A percentile compares a stretch with the other conserved stretches of the same genome.
phyloP scores from a whole-genome alignment of 176 grass and related monocot species.

The Olyra latifolia region DNA sequence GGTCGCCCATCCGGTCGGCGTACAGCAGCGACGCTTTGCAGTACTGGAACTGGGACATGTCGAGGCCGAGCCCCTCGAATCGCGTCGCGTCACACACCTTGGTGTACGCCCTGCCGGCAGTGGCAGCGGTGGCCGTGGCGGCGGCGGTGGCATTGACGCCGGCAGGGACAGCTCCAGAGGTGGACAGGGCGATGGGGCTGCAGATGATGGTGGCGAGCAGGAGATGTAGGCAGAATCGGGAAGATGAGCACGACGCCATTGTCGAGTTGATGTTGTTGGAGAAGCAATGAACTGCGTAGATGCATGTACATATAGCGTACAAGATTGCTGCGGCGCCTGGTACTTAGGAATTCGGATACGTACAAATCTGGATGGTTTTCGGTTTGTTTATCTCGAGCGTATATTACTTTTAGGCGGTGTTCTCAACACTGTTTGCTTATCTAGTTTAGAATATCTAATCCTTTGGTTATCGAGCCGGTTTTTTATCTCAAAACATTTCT shows the following conservation, averaged over 20 bases:
- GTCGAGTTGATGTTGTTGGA: neutral
- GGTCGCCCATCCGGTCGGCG: slow-evolving; percentile 32
- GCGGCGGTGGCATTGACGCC: neutral
- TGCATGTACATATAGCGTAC: too few relatives aligned
- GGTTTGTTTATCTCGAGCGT: too few relatives aligned
- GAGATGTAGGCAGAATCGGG: neutral
- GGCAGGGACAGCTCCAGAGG: neutral
- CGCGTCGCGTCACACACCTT: slow-evolving; percentile 22
- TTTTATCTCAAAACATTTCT: too few relatives aligned
- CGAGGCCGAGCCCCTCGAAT: slow-evolving; percentile 3
- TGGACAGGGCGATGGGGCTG: too few relatives aligned
- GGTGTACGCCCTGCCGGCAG: neutral
- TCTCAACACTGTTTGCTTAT: too few relatives aligned
- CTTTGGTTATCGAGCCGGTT: too few relatives aligned
- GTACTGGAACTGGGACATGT: slow-evolving; percentile 27
- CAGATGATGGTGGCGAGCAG: neutral
- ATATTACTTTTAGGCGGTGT: too few relatives aligned
- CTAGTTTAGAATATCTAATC: too few relatives aligned
- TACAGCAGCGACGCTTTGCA: slow-evolving; percentile 45
- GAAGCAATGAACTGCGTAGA: neutral
- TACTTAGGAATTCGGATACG: too few relatives aligned
- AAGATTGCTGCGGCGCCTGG: too few relatives aligned
- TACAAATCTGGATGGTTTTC: too few relatives aligned
- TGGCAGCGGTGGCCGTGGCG: neutral
- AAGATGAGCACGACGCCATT: neutral